Base-by-base conservation (phyloP, 495 filamentous ascomycete genomes). In the Pyrenula aspistea region DNA sequence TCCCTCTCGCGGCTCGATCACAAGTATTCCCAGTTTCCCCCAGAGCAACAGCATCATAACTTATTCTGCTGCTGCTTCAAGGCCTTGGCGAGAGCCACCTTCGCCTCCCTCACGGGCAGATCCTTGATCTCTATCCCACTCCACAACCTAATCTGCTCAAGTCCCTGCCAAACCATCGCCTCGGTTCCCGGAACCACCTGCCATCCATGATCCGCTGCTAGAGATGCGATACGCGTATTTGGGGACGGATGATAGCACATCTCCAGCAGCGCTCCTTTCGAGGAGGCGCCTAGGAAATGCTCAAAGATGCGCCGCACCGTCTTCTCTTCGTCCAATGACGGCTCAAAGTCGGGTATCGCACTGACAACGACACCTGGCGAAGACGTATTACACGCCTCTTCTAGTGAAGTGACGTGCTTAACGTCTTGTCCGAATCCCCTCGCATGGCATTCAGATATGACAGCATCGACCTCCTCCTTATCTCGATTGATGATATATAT, bases 211-310 rank as follows among this genome's bases (percentile, higher is more conserved):
- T 66, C 66, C 55, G 77, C 71, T 21, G 80, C 77, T 24, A 85
- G 60, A 56, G 69, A 68, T 2, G 76, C 82, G 54, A 89, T 79
- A 59, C 76, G 76, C 0, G 86, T 90, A 67, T 79, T 80, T 0
- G 84, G 83, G 48, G 72, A 69, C 0, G 86, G 86, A 63, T 88
- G 84, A 65, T 90, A 89, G 71, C 85, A 88, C 86, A 90, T 89
- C 70, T 90, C 86, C 59, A 88, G 67, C 42, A 90, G 81, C 8
- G 79, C 79, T 10, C 86, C 86, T 71, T 85, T 83, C 59, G 51
- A 65, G 49, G 55, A 55, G 50, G 64, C 67, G 0, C 64, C 65
- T 50, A 85, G 62, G 62, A 88, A 74, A 12, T 71, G 69, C 67
- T 83, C 71, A n/a, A 80, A 68, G 12, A 86, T 75, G 12, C 65